Percentiles rank a stretch among this genome's conserved stretches.
Conservation (phyloP, 805 yeast species). For the Saturnispora silvae region DNA sequence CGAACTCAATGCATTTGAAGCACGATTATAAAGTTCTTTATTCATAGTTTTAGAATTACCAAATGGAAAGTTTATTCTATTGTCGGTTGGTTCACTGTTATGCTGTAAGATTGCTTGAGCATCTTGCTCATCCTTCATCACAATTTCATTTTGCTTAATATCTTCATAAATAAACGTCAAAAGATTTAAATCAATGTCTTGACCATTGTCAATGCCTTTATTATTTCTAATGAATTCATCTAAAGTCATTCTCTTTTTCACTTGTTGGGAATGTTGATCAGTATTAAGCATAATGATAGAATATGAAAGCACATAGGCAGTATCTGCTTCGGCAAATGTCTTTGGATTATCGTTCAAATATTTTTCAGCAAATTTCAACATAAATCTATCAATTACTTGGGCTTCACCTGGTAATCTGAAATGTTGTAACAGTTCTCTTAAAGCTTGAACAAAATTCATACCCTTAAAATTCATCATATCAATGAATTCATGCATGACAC, state of each 20-base stretch:
- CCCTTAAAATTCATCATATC: conserved; percentile 72
- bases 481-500: conserved; percentile 88
- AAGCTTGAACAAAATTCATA: conserved; percentile 69
- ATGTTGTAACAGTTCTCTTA: conserved; percentile 72
- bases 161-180: conserved; percentile 64
- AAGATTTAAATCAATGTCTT: conserved; percentile 67
- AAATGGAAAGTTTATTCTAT: conserved; percentile 34
- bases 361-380: conserved; percentile 94
- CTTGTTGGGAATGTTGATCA: conserved; percentile 83
- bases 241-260: conserved; percentile 76
- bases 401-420: conserved; percentile 97
- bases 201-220: conserved; percentile 85
- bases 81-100: conserved; percentile 30
- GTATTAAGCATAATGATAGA: conserved; percentile 91
- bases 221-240: conserved; percentile 83
- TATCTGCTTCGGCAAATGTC: conserved; percentile 84
- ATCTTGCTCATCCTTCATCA: conserved; percentile 85
- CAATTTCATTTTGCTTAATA: conserved; percentile 76
- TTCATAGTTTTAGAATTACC: conserved; percentile 53
- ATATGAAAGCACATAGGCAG: conserved; percentile 86
- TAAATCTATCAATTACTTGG: conserved; percentile 91
- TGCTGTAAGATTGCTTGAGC: conserved; percentile 78
- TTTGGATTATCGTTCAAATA: conserved; percentile 80
- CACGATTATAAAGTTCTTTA: conserved; percentile 82
- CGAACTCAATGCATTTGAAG: conserved; percentile 81